phyloP scores from a whole-genome alignment of 192 early-diverging fungal genomes.

The Umbelopsis sp. region DNA sequence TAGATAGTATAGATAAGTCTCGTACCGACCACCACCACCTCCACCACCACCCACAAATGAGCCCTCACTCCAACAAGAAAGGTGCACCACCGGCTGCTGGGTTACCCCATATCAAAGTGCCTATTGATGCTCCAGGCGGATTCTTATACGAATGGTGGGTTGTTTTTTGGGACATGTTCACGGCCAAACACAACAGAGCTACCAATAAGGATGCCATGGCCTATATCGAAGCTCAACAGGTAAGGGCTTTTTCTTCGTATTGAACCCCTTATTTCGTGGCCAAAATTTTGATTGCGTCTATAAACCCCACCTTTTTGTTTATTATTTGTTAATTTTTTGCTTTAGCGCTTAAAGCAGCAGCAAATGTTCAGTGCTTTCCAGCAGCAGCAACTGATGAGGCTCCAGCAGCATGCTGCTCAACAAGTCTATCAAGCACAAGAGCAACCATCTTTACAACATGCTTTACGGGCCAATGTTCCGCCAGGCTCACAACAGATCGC shows the following conservation, averaged over 20 bases:
- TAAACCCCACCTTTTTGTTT: no score
- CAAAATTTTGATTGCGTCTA: no score
- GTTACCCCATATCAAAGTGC: slow-evolving; percentile 2
- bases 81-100: no score
- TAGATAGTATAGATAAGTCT: no score
- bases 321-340: no score
- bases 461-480: not conserved
- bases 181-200: slow-evolving; percentile 37
- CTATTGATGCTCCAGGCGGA: slow-evolving; percentile 60
- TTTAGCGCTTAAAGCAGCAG: slow-evolving; percentile 8
- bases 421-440: slow-evolving; percentile 14
- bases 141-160: slow-evolving; percentile 71
- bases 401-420: slow-evolving; percentile 14
- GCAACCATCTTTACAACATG: slow-evolving; percentile 1
- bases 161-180: slow-evolving; percentile 68
- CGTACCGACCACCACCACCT: no score
- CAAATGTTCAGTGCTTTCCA: slow-evolving; percentile 2
- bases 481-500: not conserved
- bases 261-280: no score
- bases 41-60: no score
- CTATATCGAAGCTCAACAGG: no score
- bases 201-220: no score
- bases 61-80: no score
- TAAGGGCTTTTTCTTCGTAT: no score
- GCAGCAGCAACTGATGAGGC: slow-evolving; percentile 3